Percentiles rank a stretch among this genome's conserved stretches.
Evolutionary conservation across 2,329 filamentous ascomycete genomes (phyloP).

Genomic region (Pseudonectria foliicola): DNA sequence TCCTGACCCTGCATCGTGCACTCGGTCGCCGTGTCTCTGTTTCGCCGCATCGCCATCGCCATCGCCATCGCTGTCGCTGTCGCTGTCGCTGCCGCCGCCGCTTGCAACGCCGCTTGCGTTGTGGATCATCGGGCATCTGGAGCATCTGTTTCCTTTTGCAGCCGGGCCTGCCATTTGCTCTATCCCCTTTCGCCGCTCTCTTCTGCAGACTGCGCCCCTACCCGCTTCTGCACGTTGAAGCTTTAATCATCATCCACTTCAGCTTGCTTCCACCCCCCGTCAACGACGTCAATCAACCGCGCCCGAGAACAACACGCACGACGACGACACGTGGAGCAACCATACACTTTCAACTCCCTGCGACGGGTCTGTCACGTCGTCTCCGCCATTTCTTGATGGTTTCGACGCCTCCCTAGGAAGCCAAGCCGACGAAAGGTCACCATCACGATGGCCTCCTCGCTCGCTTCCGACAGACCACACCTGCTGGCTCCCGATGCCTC

Average conservation of each 20-base stretch:
- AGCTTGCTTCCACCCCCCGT: slow-evolving; percentile 10
- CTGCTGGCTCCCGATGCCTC: slow-evolving; percentile 30
- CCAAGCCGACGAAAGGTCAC: slow-evolving; percentile 16
- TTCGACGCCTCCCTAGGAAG: slow-evolving; percentile 20
- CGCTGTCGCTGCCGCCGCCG: no score
- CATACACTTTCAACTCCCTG: slow-evolving; percentile 9
- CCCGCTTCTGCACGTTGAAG: slow-evolving; percentile 12
- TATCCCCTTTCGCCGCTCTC: slow-evolving; percentile 15
- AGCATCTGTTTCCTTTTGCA: slow-evolving; percentile 13
- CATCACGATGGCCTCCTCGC: slow-evolving; percentile 36
- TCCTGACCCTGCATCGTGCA: no score
- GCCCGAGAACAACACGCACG: slow-evolving; percentile 10
- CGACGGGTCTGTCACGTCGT: slow-evolving; percentile 21
- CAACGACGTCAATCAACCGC: slow-evolving; percentile 18
- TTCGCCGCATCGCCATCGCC: no score
- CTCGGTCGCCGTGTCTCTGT: no score
- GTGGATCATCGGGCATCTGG: no score
- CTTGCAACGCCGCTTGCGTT: no score
- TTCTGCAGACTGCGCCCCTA: slow-evolving; percentile 6
- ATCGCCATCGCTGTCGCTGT: no score
- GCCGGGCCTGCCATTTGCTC: slow-evolving; percentile 20
- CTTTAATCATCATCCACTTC: slow-evolving; percentile 5
- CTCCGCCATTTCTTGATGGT: slow-evolving; percentile 21
- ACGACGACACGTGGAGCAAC: slow-evolving; percentile 2
- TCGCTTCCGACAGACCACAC: slow-evolving; percentile 35